phyloP scores from a whole-genome alignment of 2,329 filamentous ascomycete genomes.

The Huntiella abstrusa region DNA sequence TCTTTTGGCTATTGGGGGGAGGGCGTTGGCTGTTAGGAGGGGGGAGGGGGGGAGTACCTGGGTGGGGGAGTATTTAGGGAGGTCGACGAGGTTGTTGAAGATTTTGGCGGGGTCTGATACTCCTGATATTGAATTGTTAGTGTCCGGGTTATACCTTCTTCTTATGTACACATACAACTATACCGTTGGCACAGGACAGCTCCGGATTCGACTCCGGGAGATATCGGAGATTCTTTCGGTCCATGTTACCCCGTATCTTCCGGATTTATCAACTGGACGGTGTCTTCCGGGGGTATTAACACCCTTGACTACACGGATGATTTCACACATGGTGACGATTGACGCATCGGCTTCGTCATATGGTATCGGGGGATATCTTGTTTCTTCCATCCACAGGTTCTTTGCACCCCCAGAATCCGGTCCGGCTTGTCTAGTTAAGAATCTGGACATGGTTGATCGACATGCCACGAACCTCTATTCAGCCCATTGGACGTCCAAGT shows the following conservation, averaged over 20 bases:
- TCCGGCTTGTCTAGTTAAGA: not conserved
- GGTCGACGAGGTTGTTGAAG: too few relatives aligned
- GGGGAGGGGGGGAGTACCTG: not conserved
- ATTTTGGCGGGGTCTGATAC: too few relatives aligned
- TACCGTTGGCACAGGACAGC: not conserved
- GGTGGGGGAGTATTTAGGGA: not conserved
- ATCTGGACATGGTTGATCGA: not conserved
- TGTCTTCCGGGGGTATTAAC: too few relatives aligned
- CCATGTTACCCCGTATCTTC: too few relatives aligned
- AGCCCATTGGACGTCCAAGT: not conserved
- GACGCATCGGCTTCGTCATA: not conserved
- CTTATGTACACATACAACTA: constrained; percentile 1
- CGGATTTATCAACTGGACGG: too few relatives aligned
- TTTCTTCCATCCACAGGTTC: not conserved
- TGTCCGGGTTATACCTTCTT: not conserved
- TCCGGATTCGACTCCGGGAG: too few relatives aligned
- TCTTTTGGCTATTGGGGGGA: not conserved
- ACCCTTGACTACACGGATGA: not conserved
- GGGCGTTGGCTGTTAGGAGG: not conserved
- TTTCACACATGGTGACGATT: not conserved
- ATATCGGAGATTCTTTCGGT: too few relatives aligned
- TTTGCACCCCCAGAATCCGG: not conserved
- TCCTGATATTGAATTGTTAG: not conserved
- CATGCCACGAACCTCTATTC: not conserved
- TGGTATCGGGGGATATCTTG: not conserved